Conservation (phyloP, 352 stramenopile species). For the Pythium dissimile region DNA sequence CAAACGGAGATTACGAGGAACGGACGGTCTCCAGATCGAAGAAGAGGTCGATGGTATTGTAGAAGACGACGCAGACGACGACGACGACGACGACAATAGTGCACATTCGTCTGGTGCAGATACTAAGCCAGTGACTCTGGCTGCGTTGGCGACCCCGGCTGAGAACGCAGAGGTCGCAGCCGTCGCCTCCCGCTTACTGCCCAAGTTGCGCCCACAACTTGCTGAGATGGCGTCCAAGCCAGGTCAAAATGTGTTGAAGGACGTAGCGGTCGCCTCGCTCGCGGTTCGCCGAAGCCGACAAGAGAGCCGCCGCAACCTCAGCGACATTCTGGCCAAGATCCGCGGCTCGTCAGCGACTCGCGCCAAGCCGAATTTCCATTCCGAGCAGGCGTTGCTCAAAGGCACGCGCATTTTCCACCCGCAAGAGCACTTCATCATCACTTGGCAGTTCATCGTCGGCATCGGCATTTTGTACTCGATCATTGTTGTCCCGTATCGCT, state of each 20-base stretch:
- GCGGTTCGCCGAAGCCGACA: background rate
- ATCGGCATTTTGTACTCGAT: slow-evolving; percentile 87
- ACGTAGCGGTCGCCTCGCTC: background rate
- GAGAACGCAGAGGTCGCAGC: background rate
- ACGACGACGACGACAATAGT: background rate
- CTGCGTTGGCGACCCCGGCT: background rate
- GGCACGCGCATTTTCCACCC: slow-evolving; percentile 77
- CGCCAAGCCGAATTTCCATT: slow-evolving; percentile 43
- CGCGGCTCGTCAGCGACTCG: slow-evolving; percentile 42
- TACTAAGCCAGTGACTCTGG: background rate
- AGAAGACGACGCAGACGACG: slow-evolving; percentile 12
- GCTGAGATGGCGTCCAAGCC: background rate
- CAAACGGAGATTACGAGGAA: too few relatives aligned
- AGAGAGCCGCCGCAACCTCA: slow-evolving; percentile 24
- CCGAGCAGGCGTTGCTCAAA: slow-evolving; percentile 54
- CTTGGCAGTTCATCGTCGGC: slow-evolving; percentile 74
- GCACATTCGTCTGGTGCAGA: background rate
- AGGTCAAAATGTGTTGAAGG: slow-evolving; percentile 1
- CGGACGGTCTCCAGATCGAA: background rate
- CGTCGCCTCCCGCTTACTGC: background rate
- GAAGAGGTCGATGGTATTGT: slow-evolving; percentile 10
- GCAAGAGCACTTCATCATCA: slow-evolving; percentile 58
- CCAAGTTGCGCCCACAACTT: background rate
- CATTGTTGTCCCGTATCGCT: slow-evolving; percentile 81
- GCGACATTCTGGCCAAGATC: slow-evolving; percentile 37